Evolutionary conservation across 768 basidiomycete species (phyloP).

Genomic region (Boletus sensibilis): DNA sequence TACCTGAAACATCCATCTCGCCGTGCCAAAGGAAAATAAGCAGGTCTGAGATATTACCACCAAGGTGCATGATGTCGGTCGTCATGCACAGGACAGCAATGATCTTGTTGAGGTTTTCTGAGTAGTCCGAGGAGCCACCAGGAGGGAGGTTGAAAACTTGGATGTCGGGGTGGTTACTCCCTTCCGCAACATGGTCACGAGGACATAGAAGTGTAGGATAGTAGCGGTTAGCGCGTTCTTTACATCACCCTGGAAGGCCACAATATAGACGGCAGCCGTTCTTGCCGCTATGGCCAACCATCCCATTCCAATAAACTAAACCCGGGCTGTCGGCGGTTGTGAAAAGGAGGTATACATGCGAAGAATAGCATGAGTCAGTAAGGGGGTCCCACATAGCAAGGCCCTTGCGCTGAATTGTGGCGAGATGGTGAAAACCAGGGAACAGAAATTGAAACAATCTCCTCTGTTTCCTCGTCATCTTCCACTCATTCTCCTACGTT

Average conservation of each 20-base stretch:
- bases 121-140: background rate
- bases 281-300: background rate
- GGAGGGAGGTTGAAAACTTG: background rate
- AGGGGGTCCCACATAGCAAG: too few species aligned
- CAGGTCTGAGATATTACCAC: too few species aligned
- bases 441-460: too few species aligned
- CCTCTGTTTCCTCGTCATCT: too few species aligned
- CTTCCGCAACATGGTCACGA: rapidly evolving
- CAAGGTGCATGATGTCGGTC: background rate
- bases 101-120: background rate
- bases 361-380: too few species aligned
- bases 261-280: background rate
- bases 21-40: too few species aligned
- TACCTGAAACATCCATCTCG: too few species aligned
- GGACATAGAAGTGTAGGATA: background rate
- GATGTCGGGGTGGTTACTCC: background rate
- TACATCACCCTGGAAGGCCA: background rate
- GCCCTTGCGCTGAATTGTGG: too few species aligned
- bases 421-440: too few species aligned
- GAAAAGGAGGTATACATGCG: background rate
- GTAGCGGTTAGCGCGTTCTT: background rate
- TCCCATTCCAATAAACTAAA: background rate
- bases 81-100: background rate
- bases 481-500: too few species aligned
- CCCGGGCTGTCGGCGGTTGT: background rate